Conservation (phyloP, 495 filamentous ascomycete genomes). For the Annulohypoxylon bovei region DNA sequence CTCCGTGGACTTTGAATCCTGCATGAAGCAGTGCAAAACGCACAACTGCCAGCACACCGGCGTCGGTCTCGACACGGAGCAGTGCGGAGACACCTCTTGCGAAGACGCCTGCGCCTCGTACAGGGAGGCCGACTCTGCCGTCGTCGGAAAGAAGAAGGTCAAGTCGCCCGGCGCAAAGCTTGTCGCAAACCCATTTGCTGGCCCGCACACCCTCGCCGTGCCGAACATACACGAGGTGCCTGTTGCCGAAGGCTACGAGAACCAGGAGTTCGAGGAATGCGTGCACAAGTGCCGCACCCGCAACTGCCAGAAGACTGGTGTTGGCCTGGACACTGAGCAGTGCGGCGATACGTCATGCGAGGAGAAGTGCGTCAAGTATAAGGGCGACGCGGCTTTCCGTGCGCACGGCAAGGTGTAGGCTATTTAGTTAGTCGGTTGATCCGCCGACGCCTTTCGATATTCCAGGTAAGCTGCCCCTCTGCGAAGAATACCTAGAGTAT, state of each 20-base stretch:
- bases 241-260: background rate
- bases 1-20: constrained; percentile 22
- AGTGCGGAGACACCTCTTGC: constrained; percentile 30
- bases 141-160: background rate
- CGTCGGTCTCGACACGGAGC: constrained; percentile 9
- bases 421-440: background rate
- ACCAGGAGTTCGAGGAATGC: constrained; percentile 25
- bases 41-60: constrained; percentile 31
- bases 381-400: background rate
- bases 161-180: background rate
- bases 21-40: constrained; percentile 25
- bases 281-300: constrained; percentile 23
- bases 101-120: background rate
- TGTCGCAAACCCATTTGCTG: background rate
- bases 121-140: background rate
- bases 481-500: no score
- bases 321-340: constrained; percentile 13
- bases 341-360: constrained; percentile 28
- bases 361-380: background rate
- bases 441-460: background rate
- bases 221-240: background rate
- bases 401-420: background rate
- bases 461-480: background rate
- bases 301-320: constrained; percentile 28
- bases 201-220: background rate